Conservation (phyloP, 495 filamentous ascomycete species). For the Podospora pseudocomata region DNA sequence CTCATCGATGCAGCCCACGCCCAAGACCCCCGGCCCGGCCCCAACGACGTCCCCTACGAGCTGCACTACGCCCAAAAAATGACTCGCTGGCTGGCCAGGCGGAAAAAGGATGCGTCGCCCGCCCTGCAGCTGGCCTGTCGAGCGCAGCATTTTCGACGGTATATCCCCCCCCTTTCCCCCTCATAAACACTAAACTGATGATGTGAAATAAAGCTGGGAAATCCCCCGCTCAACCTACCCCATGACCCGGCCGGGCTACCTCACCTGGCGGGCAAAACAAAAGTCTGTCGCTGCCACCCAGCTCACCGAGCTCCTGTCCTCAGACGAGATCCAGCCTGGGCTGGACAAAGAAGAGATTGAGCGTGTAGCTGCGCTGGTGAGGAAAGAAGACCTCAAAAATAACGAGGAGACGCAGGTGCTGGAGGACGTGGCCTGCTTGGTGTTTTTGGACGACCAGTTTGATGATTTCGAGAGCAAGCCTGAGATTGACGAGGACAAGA, state of each 20-base stretch:
- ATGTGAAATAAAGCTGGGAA: slow-evolving; percentile 61
- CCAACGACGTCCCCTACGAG: slow-evolving; percentile 58
- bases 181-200: neutral
- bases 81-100: slow-evolving; percentile 61
- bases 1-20: slow-evolving; percentile 71
- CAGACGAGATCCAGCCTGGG: slow-evolving; percentile 36
- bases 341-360: slow-evolving; percentile 38
- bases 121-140: slow-evolving; percentile 67
- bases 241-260: slow-evolving; percentile 65
- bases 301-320: slow-evolving; percentile 50
- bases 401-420: slow-evolving; percentile 67
- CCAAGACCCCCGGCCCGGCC: slow-evolving; percentile 56
- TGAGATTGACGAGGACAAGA: slow-evolving; percentile 66
- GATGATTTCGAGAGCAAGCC: slow-evolving; percentile 62
- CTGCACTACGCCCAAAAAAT: slow-evolving; percentile 76
- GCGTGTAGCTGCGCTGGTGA: slow-evolving; percentile 57
- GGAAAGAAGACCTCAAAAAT: slow-evolving; percentile 61
- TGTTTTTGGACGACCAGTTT: slow-evolving; percentile 82
- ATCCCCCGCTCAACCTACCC: slow-evolving; percentile 67
- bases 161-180: slow-evolving; percentile 1
- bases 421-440: slow-evolving; percentile 81
- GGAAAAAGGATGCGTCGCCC: slow-evolving; percentile 55
- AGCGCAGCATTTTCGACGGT: slow-evolving; percentile 68
- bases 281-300: slow-evolving; percentile 67
- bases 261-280: slow-evolving; percentile 67